These are phyloP conservation scores for Colletotrichum shisoi DNA, from an alignment of 2,329 filamentous ascomycete genomes.

Conservation along the genomic window DNA sequence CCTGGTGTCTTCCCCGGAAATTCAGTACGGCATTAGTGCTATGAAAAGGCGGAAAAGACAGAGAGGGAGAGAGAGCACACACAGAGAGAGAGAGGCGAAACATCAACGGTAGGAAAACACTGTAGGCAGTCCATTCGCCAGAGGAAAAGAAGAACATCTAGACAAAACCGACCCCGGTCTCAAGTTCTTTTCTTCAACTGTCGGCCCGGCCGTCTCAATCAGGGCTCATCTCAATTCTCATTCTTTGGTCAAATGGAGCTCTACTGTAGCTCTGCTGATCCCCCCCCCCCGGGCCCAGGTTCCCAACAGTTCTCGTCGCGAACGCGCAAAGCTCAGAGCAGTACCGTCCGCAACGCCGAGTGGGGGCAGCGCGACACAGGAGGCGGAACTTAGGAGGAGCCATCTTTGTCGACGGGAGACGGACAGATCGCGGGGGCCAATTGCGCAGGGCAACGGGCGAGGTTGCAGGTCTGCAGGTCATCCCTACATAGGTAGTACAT, in stretches of 20 bases:
- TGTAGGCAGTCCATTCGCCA: too few species aligned
- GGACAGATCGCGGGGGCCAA: constrained; percentile 13
- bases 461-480: constrained; percentile 39
- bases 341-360: constrained; percentile 18
- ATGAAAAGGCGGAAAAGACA: not conserved
- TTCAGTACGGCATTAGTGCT: not conserved
- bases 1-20: constrained; percentile 32
- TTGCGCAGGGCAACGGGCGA: constrained; percentile 26
- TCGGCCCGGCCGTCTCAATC: not conserved
- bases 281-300: not conserved
- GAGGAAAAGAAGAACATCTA: too few species aligned
- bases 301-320: constrained; percentile 38
- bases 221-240: constrained; percentile 19
- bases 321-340: constrained; percentile 35
- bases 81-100: not conserved
- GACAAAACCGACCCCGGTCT: constrained; percentile 4
- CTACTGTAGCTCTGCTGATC: not conserved
- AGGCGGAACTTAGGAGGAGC: not conserved
- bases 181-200: not conserved
- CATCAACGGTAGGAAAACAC: too few species aligned
- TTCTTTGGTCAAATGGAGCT: not conserved
- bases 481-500: not conserved
- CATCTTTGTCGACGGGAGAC: constrained; percentile 2
- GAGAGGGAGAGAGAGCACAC: not conserved
- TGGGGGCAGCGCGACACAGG: constrained; percentile 15